Evolutionary conservation across 1,284 basidiomycete genomes (phyloP).

Genomic region (Ceratorhiza oryzae-sativae): DNA sequence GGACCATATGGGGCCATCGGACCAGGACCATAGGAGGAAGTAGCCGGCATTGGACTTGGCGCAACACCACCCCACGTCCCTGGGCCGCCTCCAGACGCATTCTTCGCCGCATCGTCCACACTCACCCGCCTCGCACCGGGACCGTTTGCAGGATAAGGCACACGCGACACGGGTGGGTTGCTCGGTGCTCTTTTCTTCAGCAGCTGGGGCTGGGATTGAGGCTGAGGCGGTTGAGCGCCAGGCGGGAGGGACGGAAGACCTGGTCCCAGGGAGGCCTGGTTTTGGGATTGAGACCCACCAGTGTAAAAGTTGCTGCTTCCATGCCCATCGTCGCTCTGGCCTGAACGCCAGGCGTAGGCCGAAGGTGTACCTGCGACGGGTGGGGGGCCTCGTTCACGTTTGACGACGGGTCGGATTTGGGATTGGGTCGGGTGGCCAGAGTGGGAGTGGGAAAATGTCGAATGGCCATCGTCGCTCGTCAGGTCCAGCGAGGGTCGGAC

Average conservation of each 20-base stretch:
- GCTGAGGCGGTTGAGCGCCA: conserved; percentile 20
- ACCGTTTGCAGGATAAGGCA: conserved; percentile 5
- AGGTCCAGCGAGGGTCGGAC: conserved; percentile 21
- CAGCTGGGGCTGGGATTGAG: background rate
- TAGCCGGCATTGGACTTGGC: background rate
- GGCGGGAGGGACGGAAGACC: conserved; percentile 1
- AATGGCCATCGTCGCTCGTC: conserved; percentile 25
- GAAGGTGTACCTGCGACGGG: conserved; percentile 33
- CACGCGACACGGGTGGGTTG: conserved; percentile 33
- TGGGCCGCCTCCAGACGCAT: conserved; percentile 9
- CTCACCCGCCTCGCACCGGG: background rate
- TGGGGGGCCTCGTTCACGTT: conserved; percentile 32
- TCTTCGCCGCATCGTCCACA: background rate
- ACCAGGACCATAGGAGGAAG: background rate
- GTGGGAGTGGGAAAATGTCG: conserved; percentile 19
- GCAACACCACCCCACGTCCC: conserved; percentile 37
- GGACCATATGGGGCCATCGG: background rate
- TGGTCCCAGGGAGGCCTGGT: background rate
- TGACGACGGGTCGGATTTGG: background rate
- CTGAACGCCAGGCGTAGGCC: conserved; percentile 33
- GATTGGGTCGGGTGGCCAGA: conserved; percentile 8
- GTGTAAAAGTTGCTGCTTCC: conserved; percentile 35
- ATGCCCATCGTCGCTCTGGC: conserved; percentile 35
- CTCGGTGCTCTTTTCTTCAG: conserved; percentile 21
- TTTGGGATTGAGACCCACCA: conserved; percentile 19